Evolutionary conservation across 345 rosid species (phyloP).

Genomic region (Lepidium africanum): DNA sequence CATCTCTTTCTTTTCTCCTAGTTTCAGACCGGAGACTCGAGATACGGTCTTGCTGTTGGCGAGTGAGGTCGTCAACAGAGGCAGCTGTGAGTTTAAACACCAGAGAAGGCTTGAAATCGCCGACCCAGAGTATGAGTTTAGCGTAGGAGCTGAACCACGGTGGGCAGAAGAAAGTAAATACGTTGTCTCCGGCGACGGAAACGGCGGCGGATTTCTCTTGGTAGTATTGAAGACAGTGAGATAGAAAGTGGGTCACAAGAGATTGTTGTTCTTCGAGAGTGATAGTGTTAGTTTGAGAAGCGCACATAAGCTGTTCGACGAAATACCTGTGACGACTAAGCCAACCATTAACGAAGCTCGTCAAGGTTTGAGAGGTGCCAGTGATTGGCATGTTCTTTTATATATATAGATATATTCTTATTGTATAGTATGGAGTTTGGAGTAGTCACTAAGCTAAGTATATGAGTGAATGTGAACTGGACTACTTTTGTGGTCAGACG

Average conservation of each 20-base stretch:
- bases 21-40: slow-evolving; percentile 11
- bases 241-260: slow-evolving; percentile 16
- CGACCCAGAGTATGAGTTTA: slow-evolving; percentile 25
- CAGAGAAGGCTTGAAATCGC: slow-evolving; percentile 22
- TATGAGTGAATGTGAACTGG: not conserved
- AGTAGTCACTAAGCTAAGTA: not conserved
- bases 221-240: slow-evolving; percentile 31
- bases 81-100: slow-evolving; percentile 14
- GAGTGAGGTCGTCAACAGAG: slow-evolving; percentile 12
- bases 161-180: slow-evolving; percentile 25
- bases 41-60: slow-evolving; percentile 12
- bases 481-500: not conserved
- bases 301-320: slow-evolving; percentile 25
- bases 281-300: not conserved
- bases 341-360: slow-evolving; percentile 19
- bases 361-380: slow-evolving; percentile 13
- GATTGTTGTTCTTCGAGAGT: slow-evolving; percentile 10
- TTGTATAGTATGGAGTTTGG: not conserved
- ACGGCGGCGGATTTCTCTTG: slow-evolving; percentile 22
- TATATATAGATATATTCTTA: not conserved
- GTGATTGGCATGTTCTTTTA: slow-evolving; percentile 7
- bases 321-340: slow-evolving; percentile 23
- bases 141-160: slow-evolving; percentile 29
- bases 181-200: slow-evolving; percentile 23
- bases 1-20: slow-evolving; percentile 22